Conservation (phyloP, 2,329 filamentous ascomycete genomes). For the Sclerotinia subarctica region DNA sequence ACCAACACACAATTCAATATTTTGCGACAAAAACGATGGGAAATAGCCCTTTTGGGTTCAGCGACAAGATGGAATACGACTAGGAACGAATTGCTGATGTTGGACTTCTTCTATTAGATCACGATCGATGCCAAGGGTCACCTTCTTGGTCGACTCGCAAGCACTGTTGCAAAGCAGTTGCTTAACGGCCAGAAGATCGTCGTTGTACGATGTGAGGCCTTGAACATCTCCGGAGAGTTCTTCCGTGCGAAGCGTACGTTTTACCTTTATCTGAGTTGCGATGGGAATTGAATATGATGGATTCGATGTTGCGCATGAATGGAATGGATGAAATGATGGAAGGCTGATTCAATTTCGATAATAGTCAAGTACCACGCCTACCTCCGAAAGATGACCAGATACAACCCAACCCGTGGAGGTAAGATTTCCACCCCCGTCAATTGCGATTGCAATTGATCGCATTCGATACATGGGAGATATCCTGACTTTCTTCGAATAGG, state of each 20-base stretch:
- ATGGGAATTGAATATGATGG: conserved; percentile 21
- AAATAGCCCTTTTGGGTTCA: conserved; percentile 16
- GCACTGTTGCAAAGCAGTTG: conserved; percentile 98
- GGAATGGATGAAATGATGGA: conserved; percentile 22
- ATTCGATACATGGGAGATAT: conserved; percentile 14
- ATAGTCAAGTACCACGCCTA: conserved; percentile 99
- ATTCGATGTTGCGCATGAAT: conserved; percentile 24
- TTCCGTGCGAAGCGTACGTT: conserved; percentile 99
- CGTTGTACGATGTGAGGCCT: conserved; percentile 94
- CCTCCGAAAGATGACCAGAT: conserved; percentile 99
- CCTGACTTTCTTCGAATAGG: conserved; percentile 51
- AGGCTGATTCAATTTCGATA: conserved; percentile 48
- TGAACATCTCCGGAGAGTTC: conserved; percentile 99
- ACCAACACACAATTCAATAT: conserved; percentile 18
- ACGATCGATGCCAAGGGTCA: conserved; percentile 99
- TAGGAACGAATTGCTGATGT: conserved; percentile 36
- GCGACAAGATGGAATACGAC: conserved; percentile 27
- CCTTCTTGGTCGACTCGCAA: conserved; percentile 97
- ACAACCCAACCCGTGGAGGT: conserved; percentile 98
- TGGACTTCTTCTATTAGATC: conserved; percentile 58
- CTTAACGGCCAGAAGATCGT: conserved; percentile 99
- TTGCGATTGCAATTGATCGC: conserved; percentile 14
- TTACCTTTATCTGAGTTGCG: conserved; percentile 20
- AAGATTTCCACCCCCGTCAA: conserved; percentile 42
- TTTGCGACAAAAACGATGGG: conserved; percentile 19